These are phyloP conservation scores for Trichoderma erinaceum DNA, from an alignment of 495 filamentous ascomycete species.

Conservation along the genomic window DNA sequence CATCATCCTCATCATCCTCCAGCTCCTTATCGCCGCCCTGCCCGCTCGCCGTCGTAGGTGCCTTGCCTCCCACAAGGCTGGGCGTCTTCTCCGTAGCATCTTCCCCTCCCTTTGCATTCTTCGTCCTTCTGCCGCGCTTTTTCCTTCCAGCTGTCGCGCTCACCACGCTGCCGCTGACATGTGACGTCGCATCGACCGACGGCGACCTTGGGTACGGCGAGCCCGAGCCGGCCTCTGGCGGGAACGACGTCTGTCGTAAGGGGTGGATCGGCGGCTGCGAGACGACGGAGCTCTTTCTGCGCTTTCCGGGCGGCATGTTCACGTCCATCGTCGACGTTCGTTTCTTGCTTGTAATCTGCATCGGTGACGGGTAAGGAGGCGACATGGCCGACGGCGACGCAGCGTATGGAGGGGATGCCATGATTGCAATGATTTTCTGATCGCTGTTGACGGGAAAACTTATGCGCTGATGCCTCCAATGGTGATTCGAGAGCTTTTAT, in stretches of 20 bases:
- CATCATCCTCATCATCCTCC: constrained; percentile 56
- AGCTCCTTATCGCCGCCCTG: constrained; percentile 24
- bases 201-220: constrained; percentile 55
- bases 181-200: constrained; percentile 58
- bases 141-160: constrained; percentile 41
- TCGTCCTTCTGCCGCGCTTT: constrained; percentile 63
- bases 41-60: constrained; percentile 40
- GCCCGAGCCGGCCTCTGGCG: constrained; percentile 31
- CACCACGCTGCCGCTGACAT: constrained; percentile 60
- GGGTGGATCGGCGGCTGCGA: constrained; percentile 56
- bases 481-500: background rate
- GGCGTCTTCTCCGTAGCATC: constrained; percentile 39
- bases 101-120: constrained; percentile 45
- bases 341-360: constrained; percentile 54
- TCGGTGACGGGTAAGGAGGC: constrained; percentile 45
- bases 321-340: constrained; percentile 41
- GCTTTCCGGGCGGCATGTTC: constrained; percentile 45
- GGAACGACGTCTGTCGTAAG: constrained; percentile 85
- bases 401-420: constrained; percentile 56
- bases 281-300: constrained; percentile 57
- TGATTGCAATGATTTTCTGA: constrained; percentile 25
- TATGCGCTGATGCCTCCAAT: background rate
- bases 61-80: constrained; percentile 43
- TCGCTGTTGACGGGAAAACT: background rate
- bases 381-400: constrained; percentile 41